Evolutionary conservation across 441 rosid species (phyloP), one percentile per base, ranked within the genome.

Genomic region (Populus hybrid): DNA sequence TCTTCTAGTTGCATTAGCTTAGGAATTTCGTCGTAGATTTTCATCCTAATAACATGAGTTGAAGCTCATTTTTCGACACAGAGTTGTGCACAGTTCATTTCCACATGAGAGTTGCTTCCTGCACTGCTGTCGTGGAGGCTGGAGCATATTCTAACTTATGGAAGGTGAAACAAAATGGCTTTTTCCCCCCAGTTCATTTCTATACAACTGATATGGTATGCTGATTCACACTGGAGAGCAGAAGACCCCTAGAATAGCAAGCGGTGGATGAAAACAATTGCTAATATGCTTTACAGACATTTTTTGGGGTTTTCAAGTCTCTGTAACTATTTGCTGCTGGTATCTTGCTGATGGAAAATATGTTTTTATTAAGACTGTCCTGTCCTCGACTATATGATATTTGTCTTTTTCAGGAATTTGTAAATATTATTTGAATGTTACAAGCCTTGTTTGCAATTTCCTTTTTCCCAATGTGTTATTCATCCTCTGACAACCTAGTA

Each of bases 61-160:
- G 80, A 75, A 79, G 76, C 76, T 70, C 50, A 54, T 77, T 76
- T 65, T 74, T 74, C 73, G 83, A 74, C 79, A 61, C 65, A 26
- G 69, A 77, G 72, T 68, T 78, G 77, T 82, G 83, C 69, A 81
- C 81, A 81, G 82, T 68, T 80, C 23, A 61, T 80, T 74, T 61
- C 75, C 73, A 69, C 69, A 14, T 28, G 63, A 68, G 74, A 71
- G 50, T 34, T 70, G 73, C 78, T 77, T 75, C 70, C 76, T 67
- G 59, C 66, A 70, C 64, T 65, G 64, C 80, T 70, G 73, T 59
- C 72, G 67, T 64, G 40, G 78, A 64, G 67, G 80, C 54, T 66
- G 79, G 74, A 70, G 83, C 79, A 71, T 67, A 26, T 76, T 72
- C 86, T 76, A 82, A 86, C 85, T 42, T 67, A 57, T 24, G 78